Evolutionary conservation across 208 protist species (phyloP).

Genomic region (Acanthamoeba sp.): DNA sequence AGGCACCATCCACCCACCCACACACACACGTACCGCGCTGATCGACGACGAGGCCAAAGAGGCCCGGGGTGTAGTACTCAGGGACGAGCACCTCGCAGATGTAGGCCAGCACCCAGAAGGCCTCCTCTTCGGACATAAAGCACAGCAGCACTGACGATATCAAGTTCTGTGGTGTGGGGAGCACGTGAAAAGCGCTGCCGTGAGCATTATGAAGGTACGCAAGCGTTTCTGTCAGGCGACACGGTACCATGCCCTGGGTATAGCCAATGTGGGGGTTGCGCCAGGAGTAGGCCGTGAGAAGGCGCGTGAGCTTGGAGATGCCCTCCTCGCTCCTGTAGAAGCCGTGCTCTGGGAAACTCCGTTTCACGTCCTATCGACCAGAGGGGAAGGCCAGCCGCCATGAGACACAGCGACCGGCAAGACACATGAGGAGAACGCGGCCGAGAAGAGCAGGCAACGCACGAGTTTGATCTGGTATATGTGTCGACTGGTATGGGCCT

Average conservation of each 20-base stretch:
- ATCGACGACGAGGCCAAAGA: conserved; percentile 66
- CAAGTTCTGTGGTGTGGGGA: conserved; percentile 62
- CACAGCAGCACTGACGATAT: conserved; percentile 58
- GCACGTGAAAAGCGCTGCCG: no score
- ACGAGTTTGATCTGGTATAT: conserved; percentile 55
- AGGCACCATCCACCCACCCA: background rate
- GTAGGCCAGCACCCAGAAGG: conserved; percentile 54
- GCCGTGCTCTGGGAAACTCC: conserved; percentile 60
- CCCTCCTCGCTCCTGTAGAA: conserved; percentile 72
- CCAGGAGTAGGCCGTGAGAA: conserved; percentile 67
- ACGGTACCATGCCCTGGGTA: conserved; percentile 68
- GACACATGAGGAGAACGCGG: background rate
- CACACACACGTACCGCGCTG: conserved; percentile 16
- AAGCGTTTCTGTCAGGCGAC: no score
- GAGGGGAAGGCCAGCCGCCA: no score
- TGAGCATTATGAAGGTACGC: no score
- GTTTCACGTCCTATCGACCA: conserved; percentile 24
- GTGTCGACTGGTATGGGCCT: background rate
- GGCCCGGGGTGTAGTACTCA: conserved; percentile 62
- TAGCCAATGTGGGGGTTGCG: conserved; percentile 66
- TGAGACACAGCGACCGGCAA: background rate
- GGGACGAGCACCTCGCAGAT: conserved; percentile 60
- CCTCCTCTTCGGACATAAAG: conserved; percentile 70
- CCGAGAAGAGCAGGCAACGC: background rate
- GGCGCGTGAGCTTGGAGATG: conserved; percentile 12